phyloP scores from a whole-genome alignment of 305 asterid species.

The Lippia alba region DNA sequence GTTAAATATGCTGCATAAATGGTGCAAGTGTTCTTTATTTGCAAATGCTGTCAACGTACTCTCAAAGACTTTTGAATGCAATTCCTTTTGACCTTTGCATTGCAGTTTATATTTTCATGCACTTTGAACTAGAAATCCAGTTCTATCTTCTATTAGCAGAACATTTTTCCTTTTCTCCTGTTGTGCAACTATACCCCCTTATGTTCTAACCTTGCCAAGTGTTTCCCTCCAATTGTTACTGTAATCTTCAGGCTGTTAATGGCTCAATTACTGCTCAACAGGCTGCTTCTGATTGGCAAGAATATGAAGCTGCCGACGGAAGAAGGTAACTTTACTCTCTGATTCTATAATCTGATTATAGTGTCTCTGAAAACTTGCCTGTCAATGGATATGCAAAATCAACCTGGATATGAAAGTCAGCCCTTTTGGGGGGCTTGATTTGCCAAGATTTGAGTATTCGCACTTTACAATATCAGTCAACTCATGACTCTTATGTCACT shows the following conservation, averaged over 20 bases:
- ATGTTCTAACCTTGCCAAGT: conserved; percentile 22
- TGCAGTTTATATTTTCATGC: conserved; percentile 3
- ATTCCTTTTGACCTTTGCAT: neutral
- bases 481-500: conserved; percentile 24
- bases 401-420: conserved; percentile 11
- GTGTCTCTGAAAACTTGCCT: conserved; percentile 18
- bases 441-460: conserved; percentile 18
- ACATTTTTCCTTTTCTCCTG: conserved; percentile 7
- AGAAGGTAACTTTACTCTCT: conserved; percentile 62
- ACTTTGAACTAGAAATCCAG: conserved; percentile 4
- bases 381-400: conserved; percentile 11
- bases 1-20: neutral
- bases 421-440: conserved; percentile 26
- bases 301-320: conserved; percentile 88
- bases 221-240: neutral
- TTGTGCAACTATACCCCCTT: conserved; percentile 9
- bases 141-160: conserved; percentile 10
- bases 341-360: conserved; percentile 20
- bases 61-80: neutral
- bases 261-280: conserved; percentile 54
- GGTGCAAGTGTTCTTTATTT: neutral
- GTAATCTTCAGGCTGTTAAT: conserved; percentile 49
- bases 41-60: conserved; percentile 13
- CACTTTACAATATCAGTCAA: neutral
- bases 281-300: conserved; percentile 92